A percentile compares a stretch with the other conserved stretches of the same genome.
Conservation (phyloP, 768 basidiomycete genomes). For the Termitomyces sp. region DNA sequence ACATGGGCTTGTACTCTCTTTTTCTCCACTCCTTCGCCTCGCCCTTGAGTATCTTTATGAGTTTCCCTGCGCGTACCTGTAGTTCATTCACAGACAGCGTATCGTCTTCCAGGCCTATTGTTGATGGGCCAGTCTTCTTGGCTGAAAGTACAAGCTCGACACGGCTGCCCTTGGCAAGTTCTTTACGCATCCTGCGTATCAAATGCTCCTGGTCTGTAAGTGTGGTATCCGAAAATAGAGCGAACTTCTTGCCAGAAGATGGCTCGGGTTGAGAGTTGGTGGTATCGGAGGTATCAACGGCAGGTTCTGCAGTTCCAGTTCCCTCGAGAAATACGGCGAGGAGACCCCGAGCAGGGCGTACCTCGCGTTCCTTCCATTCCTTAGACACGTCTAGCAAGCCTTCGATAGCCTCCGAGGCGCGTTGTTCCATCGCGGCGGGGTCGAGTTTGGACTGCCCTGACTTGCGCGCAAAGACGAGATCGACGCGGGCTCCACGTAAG, state of each 20-base stretch:
- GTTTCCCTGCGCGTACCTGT: not conserved
- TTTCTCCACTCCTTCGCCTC: not conserved
- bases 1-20: not conserved
- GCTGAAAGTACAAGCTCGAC: slow-evolving; percentile 5
- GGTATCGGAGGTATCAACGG: not conserved
- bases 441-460: slow-evolving; percentile 33
- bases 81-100: not conserved
- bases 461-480: slow-evolving; percentile 55
- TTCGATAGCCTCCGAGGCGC: slow-evolving; percentile 39
- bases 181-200: not conserved
- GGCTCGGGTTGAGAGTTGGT: not conserved
- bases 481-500: slow-evolving; percentile 55
- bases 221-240: not conserved
- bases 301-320: slow-evolving; percentile 5
- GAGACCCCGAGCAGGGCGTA: slow-evolving; percentile 27
- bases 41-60: not conserved
- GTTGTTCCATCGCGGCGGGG: slow-evolving; percentile 37
- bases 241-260: not conserved
- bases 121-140: not conserved
- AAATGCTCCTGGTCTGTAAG: not conserved
- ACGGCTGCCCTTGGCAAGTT: not conserved
- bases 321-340: slow-evolving; percentile 45
- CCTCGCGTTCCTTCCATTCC: slow-evolving; percentile 49
- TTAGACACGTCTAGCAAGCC: slow-evolving; percentile 45
- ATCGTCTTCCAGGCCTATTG: not conserved